Base-by-base conservation (phyloP, 352 stramenopile species). In the Saprolegnia diclina region DNA sequence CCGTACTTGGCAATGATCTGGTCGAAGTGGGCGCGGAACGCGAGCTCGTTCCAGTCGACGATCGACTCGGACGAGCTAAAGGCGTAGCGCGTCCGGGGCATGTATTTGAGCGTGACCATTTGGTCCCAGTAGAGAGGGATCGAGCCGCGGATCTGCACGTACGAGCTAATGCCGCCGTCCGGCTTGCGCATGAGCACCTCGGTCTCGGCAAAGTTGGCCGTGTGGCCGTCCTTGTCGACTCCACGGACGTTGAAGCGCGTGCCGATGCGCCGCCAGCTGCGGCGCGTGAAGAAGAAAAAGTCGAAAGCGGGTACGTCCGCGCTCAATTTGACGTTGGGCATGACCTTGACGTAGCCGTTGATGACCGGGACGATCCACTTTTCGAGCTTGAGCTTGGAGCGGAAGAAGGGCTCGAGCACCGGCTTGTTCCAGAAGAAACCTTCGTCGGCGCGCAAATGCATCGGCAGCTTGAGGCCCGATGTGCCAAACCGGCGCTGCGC, bases 121-220 rank as follows among this genome's bases (percentile, higher is more conserved):
- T 94, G 90, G 63, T 82, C 79, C 96, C 96, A 99, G 70, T 95
- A 90, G 14, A 98, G 75, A 55, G 96, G 96, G 67, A 99, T 98
- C 32, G 90, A 98, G 45, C 96, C 96, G 38, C 96, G 90, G 38
- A 96, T 96, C 77, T 99, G 92, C 22, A 97, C 85, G 74, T 95
- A 94, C 63, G 85, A 95, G 74, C 81, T 91, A 46, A 96, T 71
- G 29, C 82, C 77, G n/a, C 78, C 77, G 61, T 92, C 76, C 24
- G 75, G 72, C 66, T 77, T 80, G 29, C 84, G 75, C 65, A 94
- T 73, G 64, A 98, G 79, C 81, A 98, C 92, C 76, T 98, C 95
- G 5, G 90, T 97, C 82, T 98, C 95, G 21, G 87, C 91, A 78
- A 96, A 98, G 77, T 98, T 98, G 38, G 95, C 93, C 10, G 94